Base-by-base conservation (phyloP, 345 rosid genomes). In the Citrus glauca region DNA sequence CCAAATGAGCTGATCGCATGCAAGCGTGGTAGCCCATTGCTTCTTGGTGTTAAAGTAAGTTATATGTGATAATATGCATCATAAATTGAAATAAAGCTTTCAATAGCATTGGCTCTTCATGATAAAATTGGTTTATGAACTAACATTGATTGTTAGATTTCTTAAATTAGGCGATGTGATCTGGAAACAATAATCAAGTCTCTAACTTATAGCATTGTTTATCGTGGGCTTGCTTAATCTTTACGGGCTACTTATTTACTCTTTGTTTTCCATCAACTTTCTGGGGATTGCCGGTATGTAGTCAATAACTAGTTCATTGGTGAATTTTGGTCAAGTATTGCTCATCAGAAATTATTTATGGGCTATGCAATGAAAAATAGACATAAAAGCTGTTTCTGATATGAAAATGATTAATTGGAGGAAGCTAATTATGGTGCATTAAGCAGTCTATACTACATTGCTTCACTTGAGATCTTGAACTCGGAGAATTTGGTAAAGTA, bases 1-100 rank as follows among this genome's bases (percentile, higher is more conserved):
- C 98, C 97, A 30, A 91, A 96, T 76, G 98, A 96, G 90, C 86
- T 96, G 79, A 85, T 96, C 78, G 98, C 99, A 4, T 94, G 99
- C 90, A 96, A 91, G 87, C 95, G 91, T 75, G 99, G 99, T 28
- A 96, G 99, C 71, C 98, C 98, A 9, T 82, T 95, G 88, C 91
- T 94, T 73, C 80, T 96, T 75, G 99, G 99, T 72, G 94, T 96
- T 70, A 96, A 94, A 82, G 99, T 96, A 88, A 89, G 93, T 86
- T 60, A 55, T 66, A 37, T 62, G 25, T 60, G 69, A 69, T 56
- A 63, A 66, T 69, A 78, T 83, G 55, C 53, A 67, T 71, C 16
- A 42, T 7, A 63, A 28, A n/a, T 8, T 33, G 32, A 37, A 53
- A 32, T 78, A 7, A 33, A 71, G 27, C 13, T 73, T 57, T 30